These are phyloP conservation scores for Heliamphora pulchella DNA, from an alignment of 179 eudicot genomes.

Conservation along the genomic window DNA sequence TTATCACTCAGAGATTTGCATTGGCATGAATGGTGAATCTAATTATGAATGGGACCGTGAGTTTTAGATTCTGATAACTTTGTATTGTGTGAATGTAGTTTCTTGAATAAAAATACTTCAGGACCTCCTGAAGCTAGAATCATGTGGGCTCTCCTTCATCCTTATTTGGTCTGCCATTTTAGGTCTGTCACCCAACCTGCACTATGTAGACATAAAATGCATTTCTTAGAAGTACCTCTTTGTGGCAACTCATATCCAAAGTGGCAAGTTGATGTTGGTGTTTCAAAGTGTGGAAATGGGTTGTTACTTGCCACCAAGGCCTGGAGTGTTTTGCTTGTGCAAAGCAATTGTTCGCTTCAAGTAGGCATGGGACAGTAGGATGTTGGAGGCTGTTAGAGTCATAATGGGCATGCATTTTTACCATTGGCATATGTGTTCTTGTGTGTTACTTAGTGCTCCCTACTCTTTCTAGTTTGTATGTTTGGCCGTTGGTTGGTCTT, in stretches of 20 bases:
- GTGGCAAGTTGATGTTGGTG: no score
- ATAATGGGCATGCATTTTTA: not conserved
- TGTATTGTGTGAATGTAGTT: no score
- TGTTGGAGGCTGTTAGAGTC: not conserved
- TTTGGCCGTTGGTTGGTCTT: not conserved
- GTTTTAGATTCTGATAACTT: no score
- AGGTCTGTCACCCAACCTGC: not conserved
- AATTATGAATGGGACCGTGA: no score
- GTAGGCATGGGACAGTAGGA: not conserved
- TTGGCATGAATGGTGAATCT: no score
- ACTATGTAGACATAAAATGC: not conserved
- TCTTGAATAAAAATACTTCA: no score
- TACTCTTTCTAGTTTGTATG: not conserved
- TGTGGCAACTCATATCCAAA: not conserved
- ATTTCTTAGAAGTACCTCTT: not conserved
- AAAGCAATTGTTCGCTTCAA: not conserved
- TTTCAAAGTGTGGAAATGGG: not conserved
- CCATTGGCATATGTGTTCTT: not conserved
- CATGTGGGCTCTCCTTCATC: no score
- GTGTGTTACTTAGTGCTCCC: no score
- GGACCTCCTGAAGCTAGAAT: no score
- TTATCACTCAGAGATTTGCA: no score
- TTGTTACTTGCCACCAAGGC: not conserved
- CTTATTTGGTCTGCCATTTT: not conserved
- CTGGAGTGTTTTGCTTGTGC: slow-evolving; percentile 6